A percentile compares a stretch with the other conserved stretches of the same genome.
Evolutionary conservation across 352 stramenopile genomes (phyloP).

Genomic region (Pythium insidiosum): DNA sequence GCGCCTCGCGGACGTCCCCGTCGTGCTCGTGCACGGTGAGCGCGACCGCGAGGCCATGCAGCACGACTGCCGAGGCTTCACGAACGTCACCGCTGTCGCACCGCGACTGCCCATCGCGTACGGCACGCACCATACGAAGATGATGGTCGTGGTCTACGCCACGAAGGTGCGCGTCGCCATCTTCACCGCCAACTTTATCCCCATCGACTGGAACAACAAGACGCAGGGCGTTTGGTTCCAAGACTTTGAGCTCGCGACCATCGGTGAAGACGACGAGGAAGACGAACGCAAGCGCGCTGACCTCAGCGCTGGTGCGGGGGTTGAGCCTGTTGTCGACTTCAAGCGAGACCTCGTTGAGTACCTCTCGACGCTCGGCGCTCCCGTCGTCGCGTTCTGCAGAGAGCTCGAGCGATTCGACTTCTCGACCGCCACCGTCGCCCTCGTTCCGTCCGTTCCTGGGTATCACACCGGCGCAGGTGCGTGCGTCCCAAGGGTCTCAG

Average conservation of each 20-base stretch:
- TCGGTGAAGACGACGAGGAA: no score
- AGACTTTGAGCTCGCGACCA: slow-evolving; percentile 71
- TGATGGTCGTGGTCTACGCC: slow-evolving; percentile 65
- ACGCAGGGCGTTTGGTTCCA: slow-evolving; percentile 80
- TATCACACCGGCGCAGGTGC: slow-evolving; percentile 60
- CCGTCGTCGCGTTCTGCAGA: slow-evolving; percentile 36
- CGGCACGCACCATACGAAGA: slow-evolving; percentile 85
- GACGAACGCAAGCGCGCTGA: no score
- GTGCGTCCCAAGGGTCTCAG: no score
- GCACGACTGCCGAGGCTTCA: slow-evolving; percentile 43
- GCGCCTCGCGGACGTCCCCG: slow-evolving; percentile 41
- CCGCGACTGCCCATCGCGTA: slow-evolving; percentile 74
- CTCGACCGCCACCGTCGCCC: slow-evolving; percentile 33
- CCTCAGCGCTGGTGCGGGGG: no score
- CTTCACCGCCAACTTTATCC: slow-evolving; percentile 82
- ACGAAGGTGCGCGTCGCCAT: slow-evolving; percentile 67
- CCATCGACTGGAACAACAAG: slow-evolving; percentile 76
- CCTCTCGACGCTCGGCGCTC: slow-evolving; percentile 34
- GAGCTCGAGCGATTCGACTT: slow-evolving; percentile 61
- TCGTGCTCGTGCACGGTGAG: slow-evolving; percentile 77
- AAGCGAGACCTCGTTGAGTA: slow-evolving; percentile 58
- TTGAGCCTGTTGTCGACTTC: slow-evolving; percentile 44
- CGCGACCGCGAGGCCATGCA: slow-evolving; percentile 43
- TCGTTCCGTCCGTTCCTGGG: slow-evolving; percentile 65
- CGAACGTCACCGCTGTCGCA: slow-evolving; percentile 53